Evolutionary conservation across 805 yeast genomes (phyloP).

Genomic region (Yarrowia deformans): DNA sequence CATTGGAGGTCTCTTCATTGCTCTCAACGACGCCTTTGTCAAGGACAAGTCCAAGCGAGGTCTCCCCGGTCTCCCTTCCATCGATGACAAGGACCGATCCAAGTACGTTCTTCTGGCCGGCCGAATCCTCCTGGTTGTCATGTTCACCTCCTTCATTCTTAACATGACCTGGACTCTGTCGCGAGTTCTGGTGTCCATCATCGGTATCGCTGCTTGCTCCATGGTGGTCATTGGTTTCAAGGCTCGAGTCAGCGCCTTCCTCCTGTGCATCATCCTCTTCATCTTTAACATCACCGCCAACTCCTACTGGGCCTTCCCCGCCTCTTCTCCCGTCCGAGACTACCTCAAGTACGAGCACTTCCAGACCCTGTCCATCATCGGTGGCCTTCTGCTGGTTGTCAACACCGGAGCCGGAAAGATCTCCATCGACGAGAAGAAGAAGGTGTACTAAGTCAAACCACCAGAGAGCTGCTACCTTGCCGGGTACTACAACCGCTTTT

Average conservation of each 20-base stretch:
- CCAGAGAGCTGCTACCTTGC: too few species aligned
- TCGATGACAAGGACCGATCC: constrained; percentile 71
- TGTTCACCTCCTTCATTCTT: constrained; percentile 84
- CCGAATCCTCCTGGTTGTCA: constrained; percentile 79
- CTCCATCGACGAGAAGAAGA: constrained; percentile 94
- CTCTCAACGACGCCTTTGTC: constrained; percentile 83
- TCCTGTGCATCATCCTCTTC: constrained; percentile 69
- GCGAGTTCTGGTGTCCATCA: constrained; percentile 66
- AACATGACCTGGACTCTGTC: constrained; percentile 70
- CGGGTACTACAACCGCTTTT: too few species aligned
- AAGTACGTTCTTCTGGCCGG: constrained; percentile 88
- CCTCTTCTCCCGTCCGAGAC: constrained; percentile 80
- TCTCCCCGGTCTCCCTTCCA: constrained; percentile 79
- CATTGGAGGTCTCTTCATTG: constrained; percentile 89
- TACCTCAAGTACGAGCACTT: constrained; percentile 89
- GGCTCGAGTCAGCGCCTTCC: constrained; percentile 84
- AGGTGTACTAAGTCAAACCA: constrained; percentile 63
- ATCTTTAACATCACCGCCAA: constrained; percentile 80
- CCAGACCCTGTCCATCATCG: constrained; percentile 93
- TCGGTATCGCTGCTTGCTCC: constrained; percentile 73
- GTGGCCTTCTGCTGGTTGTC: constrained; percentile 88
- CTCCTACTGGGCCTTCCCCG: constrained; percentile 84
- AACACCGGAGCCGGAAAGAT: constrained; percentile 97
- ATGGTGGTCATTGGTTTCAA: constrained; percentile 91
- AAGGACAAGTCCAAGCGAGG: constrained; percentile 70